Base-by-base conservation (phyloP, 2,329 filamentous ascomycete genomes). In the Pseudocercospora musae region DNA sequence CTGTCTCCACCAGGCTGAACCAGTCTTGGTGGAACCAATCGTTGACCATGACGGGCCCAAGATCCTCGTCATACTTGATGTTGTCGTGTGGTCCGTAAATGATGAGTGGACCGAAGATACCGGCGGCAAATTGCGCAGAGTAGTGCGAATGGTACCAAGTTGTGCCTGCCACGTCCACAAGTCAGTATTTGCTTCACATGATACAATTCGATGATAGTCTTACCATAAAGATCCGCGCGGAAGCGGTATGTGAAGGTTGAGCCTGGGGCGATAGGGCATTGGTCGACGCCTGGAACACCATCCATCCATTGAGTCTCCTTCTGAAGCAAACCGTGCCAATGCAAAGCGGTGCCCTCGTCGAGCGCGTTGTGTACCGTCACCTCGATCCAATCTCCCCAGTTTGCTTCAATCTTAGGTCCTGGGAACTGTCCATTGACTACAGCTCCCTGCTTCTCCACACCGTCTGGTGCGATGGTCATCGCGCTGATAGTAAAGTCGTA, bases 241-340 rank as follows among this genome's bases (percentile, higher is more conserved):
- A 77, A 81, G 5, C 69, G 74, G 63, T 77, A 77, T 3, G 75
- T 77, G 60, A 76, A 75, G 3, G 58, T 66, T 23, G 70, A 61
- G 4, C 75, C 74, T 0, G 76, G 76, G 0, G 76, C 72, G n/a
- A 79, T 77, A 1, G 79, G 78, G 64, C 79, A 82, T 60, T 82
- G 78, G 15, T 76, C 78, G 6, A 81, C 73, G 21, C 78, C 77
- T 50, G 79, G 79, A 42, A 79, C 79, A 44, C 82, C 82, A 60
- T 84, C 81, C 57, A 80, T 76, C 52, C 77, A 74, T 66, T 86
- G 87, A 0, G 82, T 85, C 62, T 79, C 82, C 63, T 74, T 82
- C 65, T 80, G 79, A 29, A 76, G 74, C 3, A 83, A 65, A 7
- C 81, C 81, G 61, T 83, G 81, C 81, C 81, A 80, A 20, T 85